phyloP scores from a whole-genome alignment of 2,329 filamentous ascomycete species.

The Dissoconium aciculare region DNA sequence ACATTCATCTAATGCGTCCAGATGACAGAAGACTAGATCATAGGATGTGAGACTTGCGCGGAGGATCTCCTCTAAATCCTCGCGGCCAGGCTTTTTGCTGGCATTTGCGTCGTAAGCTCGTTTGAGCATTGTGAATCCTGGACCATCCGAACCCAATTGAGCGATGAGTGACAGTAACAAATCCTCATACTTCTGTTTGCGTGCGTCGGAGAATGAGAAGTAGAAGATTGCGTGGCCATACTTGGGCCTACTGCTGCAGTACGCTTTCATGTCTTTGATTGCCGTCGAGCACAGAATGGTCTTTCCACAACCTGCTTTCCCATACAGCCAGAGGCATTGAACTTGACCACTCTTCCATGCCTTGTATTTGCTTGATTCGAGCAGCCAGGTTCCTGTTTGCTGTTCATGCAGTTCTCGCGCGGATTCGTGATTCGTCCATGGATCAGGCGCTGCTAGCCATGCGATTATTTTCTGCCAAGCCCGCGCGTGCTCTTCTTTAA shows the following conservation, averaged over 20 bases:
- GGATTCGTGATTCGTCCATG: conserved; percentile 8
- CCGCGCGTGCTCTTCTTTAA: neutral
- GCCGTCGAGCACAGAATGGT: conserved; percentile 14
- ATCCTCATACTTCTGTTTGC: conserved; percentile 9
- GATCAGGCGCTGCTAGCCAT: conserved; percentile 8
- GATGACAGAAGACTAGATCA: conserved; percentile 17
- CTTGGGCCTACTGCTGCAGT: no score
- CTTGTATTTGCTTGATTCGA: conserved; percentile 3
- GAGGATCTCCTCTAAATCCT: conserved; percentile 13
- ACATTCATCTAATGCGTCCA: conserved; percentile 25
- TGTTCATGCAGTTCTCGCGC: conserved; percentile 6
- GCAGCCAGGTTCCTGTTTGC: conserved; percentile 7
- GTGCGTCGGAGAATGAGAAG: conserved; percentile 10
- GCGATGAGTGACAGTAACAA: conserved; percentile 9
- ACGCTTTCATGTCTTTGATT: conserved; percentile 15
- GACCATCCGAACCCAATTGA: conserved; percentile 9
- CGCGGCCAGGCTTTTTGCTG: conserved; percentile 6
- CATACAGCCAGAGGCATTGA: conserved; percentile 9
- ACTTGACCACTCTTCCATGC: conserved; percentile 6
- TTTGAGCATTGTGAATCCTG: conserved; percentile 6
- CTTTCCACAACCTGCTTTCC: conserved; percentile 15
- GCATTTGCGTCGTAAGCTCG: conserved; percentile 6
- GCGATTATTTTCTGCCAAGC: conserved; percentile 1
- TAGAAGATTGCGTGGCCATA: conserved; percentile 10
- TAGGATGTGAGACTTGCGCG: conserved; percentile 6